Evolutionary conservation across 306 rosid species (phyloP), one percentile per base, ranked within the genome.

Genomic region (Pachyrhizus erosus): DNA sequence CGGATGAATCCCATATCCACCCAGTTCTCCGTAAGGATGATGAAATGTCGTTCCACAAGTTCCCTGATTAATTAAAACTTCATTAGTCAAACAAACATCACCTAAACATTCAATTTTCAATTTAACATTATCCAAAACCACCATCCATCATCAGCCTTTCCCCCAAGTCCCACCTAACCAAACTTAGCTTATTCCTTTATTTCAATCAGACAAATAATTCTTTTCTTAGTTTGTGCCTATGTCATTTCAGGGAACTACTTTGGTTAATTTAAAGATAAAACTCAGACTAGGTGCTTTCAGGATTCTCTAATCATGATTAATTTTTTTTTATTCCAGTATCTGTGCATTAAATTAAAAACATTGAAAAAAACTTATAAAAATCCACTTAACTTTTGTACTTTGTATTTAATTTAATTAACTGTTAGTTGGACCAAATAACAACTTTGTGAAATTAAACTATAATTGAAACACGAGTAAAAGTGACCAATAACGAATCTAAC

Each of bases 11-110:
- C 89, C 92, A 42, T 69, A 49, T 64, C 90, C 86, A 7, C 81
- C 84, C 76, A 83, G 3, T 48, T 82, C 93, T 45, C 91, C 92
- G 9, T 73, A 85, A 3, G 60, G 49, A 52, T 84, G 73, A 17
- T 78, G 77, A 55, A 73, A 6, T 33, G 79, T 86, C 45, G 21
- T 67, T 81, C 80, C 90, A 70, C 64, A 79, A 7, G 7, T 31
- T 43, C 83, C 91, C 98, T 94, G 76, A 0, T 48, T 42, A 23
- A 43, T 7, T 61, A 15, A 17, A 37, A 4, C n/a, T 18, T 70
- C 42, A 9, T 45, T 24, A 72, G 23, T 51, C 73, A 37, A 12
- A 52, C 26, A 27, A 17, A 42, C 54, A 18, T 39, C 34, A 2
- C 8, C 39, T n/a, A 9, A 18, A 15, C 21, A 79, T n/a, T 42